Evolutionary conservation across 192 early-diverging fungal genomes (phyloP), one percentile per base, ranked within the genome.

Genomic region (Globomyces pollinis-pini): DNA sequence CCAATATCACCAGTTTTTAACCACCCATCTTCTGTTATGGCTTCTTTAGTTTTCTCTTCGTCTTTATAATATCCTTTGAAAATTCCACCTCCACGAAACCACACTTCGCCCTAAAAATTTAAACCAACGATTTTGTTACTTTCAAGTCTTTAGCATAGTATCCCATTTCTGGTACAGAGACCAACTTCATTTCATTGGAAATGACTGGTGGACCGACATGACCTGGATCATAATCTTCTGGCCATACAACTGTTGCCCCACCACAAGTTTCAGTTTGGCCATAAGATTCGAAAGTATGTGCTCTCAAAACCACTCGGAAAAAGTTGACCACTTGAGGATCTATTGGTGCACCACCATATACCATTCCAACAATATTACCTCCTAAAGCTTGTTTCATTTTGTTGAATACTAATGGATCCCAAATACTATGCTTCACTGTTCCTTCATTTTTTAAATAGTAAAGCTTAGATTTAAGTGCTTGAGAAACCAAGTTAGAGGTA

Each of bases 131-230:
- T 29, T 91, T 84, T 42, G 91, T 86, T 60, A 67, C 68, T 21
- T 90, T 90, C 65, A 79, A 80, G 67, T 94, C 92, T 16, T 81
- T 81, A 11, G 85, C 74, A 26, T 63, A 66, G 67, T 94, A 94
- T 59, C 87, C 83, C 90, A 93, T 91, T 39, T 81, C 72, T 13
- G 91, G 89, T 8, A 94, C 80, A 57, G 95, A 93, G 0, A 74
- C 76, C 20, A 98, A 79, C 69, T 93, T 96, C 49, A 93, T 26
- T 28, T 52, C 28, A 23, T 20, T 76, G 32, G 16, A 26, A 0
- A 31, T 28, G 33, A 7, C 20, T 18, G 50, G 50, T 7, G 26
- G 1, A 12, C 50, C 50, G 16, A 51, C 50, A 8, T 57, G 45
- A 18, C 53, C 64, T 2, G 38, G 58, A 47, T 39, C 24, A 13